Percentiles rank a stretch among this genome's conserved stretches.
phyloP scores from a whole-genome alignment of 2,329 filamentous ascomycete genomes.

The Ascomycota sp. region DNA sequence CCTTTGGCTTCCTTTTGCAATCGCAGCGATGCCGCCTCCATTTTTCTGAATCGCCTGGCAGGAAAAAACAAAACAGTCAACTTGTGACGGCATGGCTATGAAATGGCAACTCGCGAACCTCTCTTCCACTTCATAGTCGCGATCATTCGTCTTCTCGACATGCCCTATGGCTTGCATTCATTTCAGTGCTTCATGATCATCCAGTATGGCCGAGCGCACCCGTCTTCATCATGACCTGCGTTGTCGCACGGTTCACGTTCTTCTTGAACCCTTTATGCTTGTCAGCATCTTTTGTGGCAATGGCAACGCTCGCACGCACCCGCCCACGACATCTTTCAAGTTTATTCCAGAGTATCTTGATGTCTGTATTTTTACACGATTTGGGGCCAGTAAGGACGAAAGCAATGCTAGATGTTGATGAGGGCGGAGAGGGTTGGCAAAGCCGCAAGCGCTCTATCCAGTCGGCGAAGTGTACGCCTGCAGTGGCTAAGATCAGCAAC shows the following conservation, averaged over 20 bases:
- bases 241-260: constrained; percentile 95
- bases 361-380: too few relatives aligned
- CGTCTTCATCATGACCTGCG: constrained; percentile 99
- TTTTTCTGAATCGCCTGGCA: constrained; percentile 74
- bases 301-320: constrained; percentile 20
- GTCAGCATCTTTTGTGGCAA: constrained; percentile 12
- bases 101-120: constrained; percentile 27
- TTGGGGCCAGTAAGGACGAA: neutral
- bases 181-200: too few relatives aligned
- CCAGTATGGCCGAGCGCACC: constrained; percentile 25
- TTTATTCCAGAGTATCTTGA: neutral
- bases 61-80: constrained; percentile 4
- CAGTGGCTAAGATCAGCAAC: too few relatives aligned
- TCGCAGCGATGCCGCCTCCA: constrained; percentile 83
- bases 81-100: neutral
- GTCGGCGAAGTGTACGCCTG: too few relatives aligned
- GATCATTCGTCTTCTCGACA: constrained; percentile 95
- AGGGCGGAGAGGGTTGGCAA: too few relatives aligned
- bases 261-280: constrained; percentile 38
- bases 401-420: too few relatives aligned
- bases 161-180: constrained; percentile 35
- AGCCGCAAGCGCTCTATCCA: too few relatives aligned
- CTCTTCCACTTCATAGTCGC: constrained; percentile 96
- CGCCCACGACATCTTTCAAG: constrained; percentile 46
- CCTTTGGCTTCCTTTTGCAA: constrained; percentile 97